Evolutionary conservation across 345 rosid genomes (phyloP), one percentile per base, ranked within the genome.

Genomic region (Linum trigynum): DNA sequence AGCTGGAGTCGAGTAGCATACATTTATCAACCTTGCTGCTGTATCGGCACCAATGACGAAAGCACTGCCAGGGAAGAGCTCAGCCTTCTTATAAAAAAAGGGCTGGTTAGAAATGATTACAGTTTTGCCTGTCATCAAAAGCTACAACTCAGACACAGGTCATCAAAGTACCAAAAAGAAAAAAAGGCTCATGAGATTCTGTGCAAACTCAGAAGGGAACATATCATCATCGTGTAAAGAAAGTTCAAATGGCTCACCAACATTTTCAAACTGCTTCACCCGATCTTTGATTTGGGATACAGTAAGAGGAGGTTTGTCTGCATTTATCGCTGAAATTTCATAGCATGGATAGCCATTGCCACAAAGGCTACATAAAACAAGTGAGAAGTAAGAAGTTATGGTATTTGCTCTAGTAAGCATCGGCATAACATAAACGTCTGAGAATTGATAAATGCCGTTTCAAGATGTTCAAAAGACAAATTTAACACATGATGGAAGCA

Each of bases 11-110:
- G 0, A 23, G 32, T 23, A 23, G 61, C 90, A 41, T 81, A 90
- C 97, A 82, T 88, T 73, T 50, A 85, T 84, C 66, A 94, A 92
- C 79, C 99, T 88, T 59, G 80, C 91, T 59, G 80, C 90, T 39
- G 99, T 94, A 73, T 94, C 99, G 35, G 84, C 96, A 50, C 99
- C 97, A 70, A 90, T 86, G 35, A 90, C 97, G 72, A 94, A 90
- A 63, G 89, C 82, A 76, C 99, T 94, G 67, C 96, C 97, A 2
- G 96, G 97, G 67, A 94, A 94, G 66, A 94, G 83, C 62, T 88
- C 95, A 48, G 95, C 95, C 81, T 90, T 94, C 87, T 85, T 94
- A 75, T 94, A 88, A 67, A 90, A 94, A 68, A 73, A 90, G 62
- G 97, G 99, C 83, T 94, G 97, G 75, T 83, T 90, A 74, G 99